Evolutionary conservation across 371 early-diverging fungal genomes (phyloP).

Genomic region (Polyrhizophydium stewartii): DNA sequence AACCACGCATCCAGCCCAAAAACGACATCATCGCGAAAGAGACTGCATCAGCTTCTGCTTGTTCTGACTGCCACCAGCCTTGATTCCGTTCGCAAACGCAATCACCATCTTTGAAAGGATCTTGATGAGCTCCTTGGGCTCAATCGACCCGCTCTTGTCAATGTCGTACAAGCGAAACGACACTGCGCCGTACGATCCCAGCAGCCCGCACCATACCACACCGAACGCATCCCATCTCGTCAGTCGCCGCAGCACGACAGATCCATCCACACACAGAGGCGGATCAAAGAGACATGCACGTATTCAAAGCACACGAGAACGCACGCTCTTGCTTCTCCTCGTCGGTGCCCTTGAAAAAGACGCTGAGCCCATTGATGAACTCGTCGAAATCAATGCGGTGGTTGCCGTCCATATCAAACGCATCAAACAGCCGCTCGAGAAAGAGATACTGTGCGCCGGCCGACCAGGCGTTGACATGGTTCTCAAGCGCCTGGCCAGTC

Average conservation of each 20-base stretch:
- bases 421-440: slow-evolving; percentile 72
- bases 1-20: background rate
- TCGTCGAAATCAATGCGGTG: slow-evolving; percentile 69
- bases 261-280: too few species aligned
- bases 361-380: slow-evolving; percentile 71
- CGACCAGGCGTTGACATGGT: slow-evolving; percentile 48
- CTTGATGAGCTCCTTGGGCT: slow-evolving; percentile 67
- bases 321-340: slow-evolving; percentile 76
- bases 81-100: background rate
- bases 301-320: slow-evolving; percentile 10
- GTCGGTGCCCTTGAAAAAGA: slow-evolving; percentile 74
- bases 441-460: slow-evolving; percentile 66
- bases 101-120: slow-evolving; percentile 72
- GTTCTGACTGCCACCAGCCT: background rate
- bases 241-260: background rate
- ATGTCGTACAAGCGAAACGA: slow-evolving; percentile 80
- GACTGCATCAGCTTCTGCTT: background rate
- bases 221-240: background rate
- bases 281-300: background rate
- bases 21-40: background rate
- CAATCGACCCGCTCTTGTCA: slow-evolving; percentile 72
- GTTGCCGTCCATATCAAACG: slow-evolving; percentile 70
- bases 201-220: background rate
- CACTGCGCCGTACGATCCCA: slow-evolving; percentile 40
- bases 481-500: slow-evolving; percentile 21